Conservation (phyloP, 352 stramenopile genomes). For the Phytophthora crassamura region DNA sequence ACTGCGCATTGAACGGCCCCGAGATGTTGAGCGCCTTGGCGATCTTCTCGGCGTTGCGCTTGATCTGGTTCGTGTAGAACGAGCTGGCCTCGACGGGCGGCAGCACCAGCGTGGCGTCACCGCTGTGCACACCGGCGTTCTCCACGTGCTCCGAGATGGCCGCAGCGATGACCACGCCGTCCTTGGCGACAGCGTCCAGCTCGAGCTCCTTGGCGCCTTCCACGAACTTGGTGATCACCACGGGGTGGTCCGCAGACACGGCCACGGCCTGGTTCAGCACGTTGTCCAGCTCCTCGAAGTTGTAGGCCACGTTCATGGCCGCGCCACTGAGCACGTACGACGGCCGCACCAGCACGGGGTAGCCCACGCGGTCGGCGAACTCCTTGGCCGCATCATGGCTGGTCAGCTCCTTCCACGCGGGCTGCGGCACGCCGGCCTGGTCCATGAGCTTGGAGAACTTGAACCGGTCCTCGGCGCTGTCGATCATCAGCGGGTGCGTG, state of each 20-base stretch:
- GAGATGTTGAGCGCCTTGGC: conserved; percentile 97
- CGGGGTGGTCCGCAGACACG: conserved; percentile 96
- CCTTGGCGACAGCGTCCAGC: conserved; percentile 97
- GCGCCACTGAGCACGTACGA: conserved; percentile 98
- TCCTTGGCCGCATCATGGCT: conserved; percentile 87
- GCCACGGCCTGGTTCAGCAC: conserved; percentile 92
- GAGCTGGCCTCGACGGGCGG: conserved; percentile 98
- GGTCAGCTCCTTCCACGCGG: conserved; percentile 90
- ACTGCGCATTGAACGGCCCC: conserved; percentile 99
- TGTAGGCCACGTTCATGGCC: conserved; percentile 98
- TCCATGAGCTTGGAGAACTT: conserved; percentile 98
- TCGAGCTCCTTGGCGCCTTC: conserved; percentile 99
- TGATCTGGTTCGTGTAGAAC: conserved; percentile 97
- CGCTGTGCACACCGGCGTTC: conserved; percentile 99
- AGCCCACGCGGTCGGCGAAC: conserved; percentile 95
- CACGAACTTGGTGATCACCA: conserved; percentile 99
- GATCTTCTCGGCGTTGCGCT: conserved; percentile 95
- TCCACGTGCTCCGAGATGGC: conserved; percentile 99
- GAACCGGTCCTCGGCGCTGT: conserved; percentile 94
- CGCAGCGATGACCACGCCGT: conserved; percentile 98
- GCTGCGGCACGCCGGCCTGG: conserved; percentile 90
- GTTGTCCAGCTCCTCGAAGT: conserved; percentile 89
- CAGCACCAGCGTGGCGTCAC: conserved; percentile 98
- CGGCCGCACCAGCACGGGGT: conserved; percentile 96
- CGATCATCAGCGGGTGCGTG: conserved; percentile 93